These are phyloP conservation scores for Megacollybia platyphylla DNA, from an alignment of 1,284 basidiomycete genomes.

Conservation along the genomic window DNA sequence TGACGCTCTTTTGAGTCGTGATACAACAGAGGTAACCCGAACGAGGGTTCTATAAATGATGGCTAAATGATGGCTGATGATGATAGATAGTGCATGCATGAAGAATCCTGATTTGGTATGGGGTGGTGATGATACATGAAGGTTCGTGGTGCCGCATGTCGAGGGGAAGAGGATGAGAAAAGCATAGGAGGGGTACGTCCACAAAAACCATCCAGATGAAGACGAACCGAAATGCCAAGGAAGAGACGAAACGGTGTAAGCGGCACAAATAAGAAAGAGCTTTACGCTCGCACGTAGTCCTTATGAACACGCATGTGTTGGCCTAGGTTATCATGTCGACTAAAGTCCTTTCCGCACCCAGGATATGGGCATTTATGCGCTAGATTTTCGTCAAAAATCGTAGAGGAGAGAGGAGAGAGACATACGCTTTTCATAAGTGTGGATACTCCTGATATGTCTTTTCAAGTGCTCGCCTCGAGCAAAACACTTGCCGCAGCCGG, in stretches of 20 bases:
- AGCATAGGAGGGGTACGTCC: too few relatives aligned
- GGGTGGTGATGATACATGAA: too few relatives aligned
- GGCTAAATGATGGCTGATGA: too few relatives aligned
- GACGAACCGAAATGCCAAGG: not conserved
- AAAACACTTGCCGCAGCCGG: constrained; percentile 71
- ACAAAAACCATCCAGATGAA: not conserved
- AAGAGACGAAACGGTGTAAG: not conserved
- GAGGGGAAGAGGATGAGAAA: too few relatives aligned
- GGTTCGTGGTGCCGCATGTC: too few relatives aligned
- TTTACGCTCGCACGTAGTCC: constrained; percentile 1
- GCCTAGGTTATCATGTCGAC: constrained; percentile 73
- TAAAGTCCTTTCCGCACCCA: constrained; percentile 72
- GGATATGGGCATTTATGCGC: constrained; percentile 68
- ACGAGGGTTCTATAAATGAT: too few relatives aligned
- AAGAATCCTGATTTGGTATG: too few relatives aligned
- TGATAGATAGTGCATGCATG: too few relatives aligned
- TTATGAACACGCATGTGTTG: constrained; percentile 44
- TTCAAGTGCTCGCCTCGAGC: constrained; percentile 70
- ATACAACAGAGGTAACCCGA: too few relatives aligned
- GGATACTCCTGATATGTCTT: constrained; percentile 66
- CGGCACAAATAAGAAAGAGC: not conserved
- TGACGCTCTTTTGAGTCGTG: too few relatives aligned
- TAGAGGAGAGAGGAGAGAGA: constrained; percentile 8
- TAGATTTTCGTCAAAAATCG: constrained; percentile 14
- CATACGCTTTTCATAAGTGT: constrained; percentile 74